Evolutionary conservation across 345 rosid genomes (phyloP), one percentile per base, ranked within the genome.

Genomic region (Moricandia arvensis): DNA sequence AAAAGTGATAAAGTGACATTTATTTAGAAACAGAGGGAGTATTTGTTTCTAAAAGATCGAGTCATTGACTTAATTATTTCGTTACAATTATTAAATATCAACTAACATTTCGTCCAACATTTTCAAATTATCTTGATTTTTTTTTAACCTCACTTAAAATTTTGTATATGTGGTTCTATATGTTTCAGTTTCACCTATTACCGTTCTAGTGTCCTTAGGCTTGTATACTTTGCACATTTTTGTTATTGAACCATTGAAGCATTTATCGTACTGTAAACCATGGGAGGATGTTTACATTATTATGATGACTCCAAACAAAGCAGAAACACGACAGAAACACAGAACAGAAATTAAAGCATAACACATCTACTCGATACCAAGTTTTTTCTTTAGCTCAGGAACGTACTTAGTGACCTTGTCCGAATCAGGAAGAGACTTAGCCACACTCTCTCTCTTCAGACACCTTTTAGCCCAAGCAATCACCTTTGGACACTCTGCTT

Each of bases 381-480:
- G 33, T 58, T 6, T 58, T 58, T 12, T 27, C 61, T 12, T 58
- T 5, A 58, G 34, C 61, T 11, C 33, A 26, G 61, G 61, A 26
- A 57, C 33, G 8, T 26, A 57, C 34, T 57, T 11, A 26, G 9
- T 26, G 18, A 59, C 13, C 35, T 59, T 29, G 17, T 59, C 63
- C 1, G 63, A 29, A 59, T 2, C 63, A 59, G 63, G 63, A 29
- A 59, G 63, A 29, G 63, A 29, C 63, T 59, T 59, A 29, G 63
- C 63, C 35, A 59, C 63, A 59, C 63, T 59, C 10, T 27, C 35
- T 29, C 63, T 59, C 4, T 29, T 6, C 9, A 29, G 9, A 27
- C 63, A 59, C 35, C 63, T 27, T 29, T 59, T 27, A 27, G 63
- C 63, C 63, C 63, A 59, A 13, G 35, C 63, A 59, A 59, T 59